Conservation (phyloP, 768 basidiomycete genomes). For the Amanita pallidorosea region DNA sequence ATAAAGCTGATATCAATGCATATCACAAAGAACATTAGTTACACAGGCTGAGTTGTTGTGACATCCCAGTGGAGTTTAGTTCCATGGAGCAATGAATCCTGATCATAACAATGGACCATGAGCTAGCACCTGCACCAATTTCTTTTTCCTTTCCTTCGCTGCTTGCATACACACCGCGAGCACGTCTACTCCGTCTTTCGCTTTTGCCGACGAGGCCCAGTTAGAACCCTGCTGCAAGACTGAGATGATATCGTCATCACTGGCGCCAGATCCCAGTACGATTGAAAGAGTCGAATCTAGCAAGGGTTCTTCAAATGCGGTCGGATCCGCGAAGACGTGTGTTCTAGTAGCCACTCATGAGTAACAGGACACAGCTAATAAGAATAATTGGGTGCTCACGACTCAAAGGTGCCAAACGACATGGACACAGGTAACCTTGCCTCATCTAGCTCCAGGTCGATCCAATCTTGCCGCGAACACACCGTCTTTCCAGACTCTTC, state of each 20-base stretch:
- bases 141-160: slow-evolving; percentile 17
- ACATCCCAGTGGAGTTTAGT: too few species aligned
- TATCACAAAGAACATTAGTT: too few species aligned
- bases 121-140: slow-evolving; percentile 1
- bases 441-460: slow-evolving; percentile 32
- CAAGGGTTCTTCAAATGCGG: slow-evolving; percentile 84
- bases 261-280: slow-evolving; percentile 35
- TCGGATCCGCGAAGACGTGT: slow-evolving; percentile 70
- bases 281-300: slow-evolving; percentile 64
- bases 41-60: too few species aligned
- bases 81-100: too few species aligned
- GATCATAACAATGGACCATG: not conserved
- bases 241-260: slow-evolving; percentile 29
- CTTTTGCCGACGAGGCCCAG: not conserved
- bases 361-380: too few species aligned
- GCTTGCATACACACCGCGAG: slow-evolving; percentile 27
- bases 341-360: slow-evolving; percentile 25
- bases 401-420: slow-evolving; percentile 78
- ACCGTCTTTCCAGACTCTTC: slow-evolving; percentile 52
- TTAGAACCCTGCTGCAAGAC: slow-evolving; percentile 47
- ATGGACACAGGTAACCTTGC: slow-evolving; percentile 34
- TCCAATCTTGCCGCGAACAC: slow-evolving; percentile 40
- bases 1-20: too few species aligned
- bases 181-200: slow-evolving; percentile 14
- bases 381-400: slow-evolving; percentile 29